Base-by-base conservation (phyloP, 2,329 filamentous ascomycete genomes). In the Neopestalotiopsis sp. region DNA sequence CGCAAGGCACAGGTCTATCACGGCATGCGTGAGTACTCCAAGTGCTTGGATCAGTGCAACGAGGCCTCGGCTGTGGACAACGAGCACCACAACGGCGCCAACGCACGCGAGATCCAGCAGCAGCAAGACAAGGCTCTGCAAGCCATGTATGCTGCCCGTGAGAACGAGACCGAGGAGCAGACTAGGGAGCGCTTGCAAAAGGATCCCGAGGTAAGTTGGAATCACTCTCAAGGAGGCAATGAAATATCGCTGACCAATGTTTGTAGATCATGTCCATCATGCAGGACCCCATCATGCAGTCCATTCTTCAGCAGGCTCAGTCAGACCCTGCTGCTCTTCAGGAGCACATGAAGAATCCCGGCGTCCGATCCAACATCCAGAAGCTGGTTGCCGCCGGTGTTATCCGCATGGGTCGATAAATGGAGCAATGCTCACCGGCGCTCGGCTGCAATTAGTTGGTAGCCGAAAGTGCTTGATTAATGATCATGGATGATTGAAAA, bases 21-120 rank as follows among this genome's bases (percentile, higher is more conserved):
- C 74, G 94, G 94, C 76, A 99, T 99, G 96, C 94, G 96, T 81
- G 95, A 99, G 82, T 98, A 97, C 87, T 97, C 92, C 81, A 95
- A 95, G 81, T 97, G 93, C 78, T 86, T 98, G 69, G 96, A 99
- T 78, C 92, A 92, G 7, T 97, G 95, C 84, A 89, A 89, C 53
- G 93, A 94, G 79, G 96, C 97, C 1, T 85, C 87, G 9, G 87
- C 90, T 74, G 88, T 97, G 70, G 96, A 99, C 80, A 87, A 87
- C 69, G 89, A 90, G 74, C 81, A 87, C 77, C 85, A 90, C 81
- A 84, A 83, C 68, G 91, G 92, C 70, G 94, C 94, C 79, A 96
- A 98, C 79, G 87, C 92, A 0, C 90, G 94, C 56, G 96, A 99
- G 85, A 97, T 99, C 76, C 94, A 98, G 77, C 89, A 93, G 80